Base-by-base conservation (phyloP, 371 early-diverging fungal genomes). In the Cokeromyces recurvatus region DNA sequence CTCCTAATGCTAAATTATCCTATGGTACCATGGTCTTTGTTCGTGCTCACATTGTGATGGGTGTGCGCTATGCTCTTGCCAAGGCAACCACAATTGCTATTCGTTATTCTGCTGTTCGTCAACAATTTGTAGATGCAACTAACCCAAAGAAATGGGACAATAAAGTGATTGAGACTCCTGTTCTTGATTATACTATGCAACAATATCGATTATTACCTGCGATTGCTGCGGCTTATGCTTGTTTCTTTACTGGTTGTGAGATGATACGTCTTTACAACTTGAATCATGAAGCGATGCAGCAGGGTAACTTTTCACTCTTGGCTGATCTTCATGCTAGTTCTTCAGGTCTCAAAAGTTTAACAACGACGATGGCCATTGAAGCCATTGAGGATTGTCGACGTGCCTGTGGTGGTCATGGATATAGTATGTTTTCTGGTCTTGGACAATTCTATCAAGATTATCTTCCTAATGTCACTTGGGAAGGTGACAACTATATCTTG, bases 261-360 rank as follows among this genome's bases (percentile, higher is more conserved):
- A 85, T 88, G 76, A 55, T 75, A 38, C 59, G 52, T 11, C 64
- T 79, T 53, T 90, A 88, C 64, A 49, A 77, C 24, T 59, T 74
- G 16, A 70, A 78, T 42, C 75, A 84, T 55, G 61, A 53, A 8
- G 76, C 72, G 21, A 79, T 90, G 50, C 51, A 69, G 27, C 52
- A 75, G 21, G 75, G 80, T 11, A 73, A 82, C 47, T 72, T 64
- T 21, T 51, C 55, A 15, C 47, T 76, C 37, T 72, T 91, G 40
- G 85, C 87, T 46, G 92, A 90, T 60, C 77, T 92, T 1, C 94
- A 94, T 54, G 91, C 90, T 23, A 81, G 83, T 44, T 84, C 85
- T 1, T 87, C 90, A 0, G 90, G 90, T 5, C 77, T 94, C 44
- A 94, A 94, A 73, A 76, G 83, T 25, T 80, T 87, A 66, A 79